Evolutionary conservation across 345 rosid genomes (phyloP), one percentile per base, ranked within the genome.

Genomic region (Sisymbrium altissimum): DNA sequence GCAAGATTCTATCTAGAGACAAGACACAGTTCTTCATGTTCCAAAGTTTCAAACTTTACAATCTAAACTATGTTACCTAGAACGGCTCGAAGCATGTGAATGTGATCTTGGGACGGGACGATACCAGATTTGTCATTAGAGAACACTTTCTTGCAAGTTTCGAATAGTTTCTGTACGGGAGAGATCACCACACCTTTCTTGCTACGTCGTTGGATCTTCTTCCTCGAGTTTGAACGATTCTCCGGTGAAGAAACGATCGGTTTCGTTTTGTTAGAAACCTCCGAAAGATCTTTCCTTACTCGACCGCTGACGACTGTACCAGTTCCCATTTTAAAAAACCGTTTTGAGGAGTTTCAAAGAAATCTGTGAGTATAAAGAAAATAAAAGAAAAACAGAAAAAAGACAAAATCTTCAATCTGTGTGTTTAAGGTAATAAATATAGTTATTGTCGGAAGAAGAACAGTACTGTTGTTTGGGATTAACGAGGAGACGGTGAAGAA

Each of bases 121-220:
- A 77, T 48, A 68, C 87, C 93, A 3, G 88, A 9, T 18, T 82
- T 81, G 54, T 78, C 14, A 41, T 8, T 33, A 57, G 87, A 78
- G 75, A 90, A 95, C 3, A 95, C 98, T 35, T 87, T 86, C 79
- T 70, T 84, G 84, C 99, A 95, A 60, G 92, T 83, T 33, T 89
- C 81, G 64, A 74, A 87, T 14, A 95, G 86, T 81, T 68, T 84
- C 85, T 90, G 99, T 27, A 90, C 86, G 6, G 86, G 86, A 65
- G 41, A 65, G 49, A 59, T 13, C 10, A 59, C n/a, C 10, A 59
- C n/a, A 17, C 53, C 23, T 45, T 19, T 71, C 68, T 77, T 77
- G 48, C 33, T 72, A 17, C 73, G 57, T 53, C 77, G 25, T 1
- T 72, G 68, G 6, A 66, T 38, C 64, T 59, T 77, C 59, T 72